Base-by-base conservation (phyloP, 2,329 filamentous ascomycete genomes). In the Atkinsonella hypoxylon region DNA sequence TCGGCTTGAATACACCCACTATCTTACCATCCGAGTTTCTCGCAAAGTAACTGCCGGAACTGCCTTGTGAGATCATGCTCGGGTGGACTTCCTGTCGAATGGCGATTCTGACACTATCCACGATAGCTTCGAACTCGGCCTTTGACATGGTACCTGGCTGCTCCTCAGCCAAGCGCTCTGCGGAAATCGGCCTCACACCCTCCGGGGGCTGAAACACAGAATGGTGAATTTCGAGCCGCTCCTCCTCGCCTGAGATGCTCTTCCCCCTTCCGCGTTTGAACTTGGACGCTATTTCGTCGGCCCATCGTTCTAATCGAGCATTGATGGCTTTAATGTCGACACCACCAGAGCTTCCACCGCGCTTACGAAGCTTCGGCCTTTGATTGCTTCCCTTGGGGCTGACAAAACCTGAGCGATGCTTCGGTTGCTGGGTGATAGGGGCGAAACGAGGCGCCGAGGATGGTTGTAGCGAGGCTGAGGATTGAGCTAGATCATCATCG, bases 251-350 rank as follows among this genome's bases (percentile, higher is more conserved):
- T 10, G 65, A 70, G 61, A 81, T 84, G 47, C 84, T 86, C 64
- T 83, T 88, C 49, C 85, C 81, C 60, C 83, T 83, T 58, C 79
- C 76, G 56, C 90, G 87, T 73, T 95, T 97, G 77, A 98, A 97
- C 61, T 94, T 93, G 58, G 89, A 87, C 31, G 93, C 90, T 62
- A 98, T 97, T 70, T 98, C 93, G 60, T 97, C 93, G 15, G 93
- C 93, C 93, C 93, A 98, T 64, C 87, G 79, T 70, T 98, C 93
- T 26, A 98, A 73, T 22, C 93, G 79, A 53, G 91, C 90, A 67
- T 98, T 98, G 69, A 98, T 97, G 53, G 93, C 93, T 66, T 97
- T 97, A 64, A 98, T 87, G 63, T 98, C 93, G 17, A 98, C 91
- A 3, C 90, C 91, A 18, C 89, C 89, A 60, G 90, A 93, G 63